Base-by-base conservation (phyloP, 768 basidiomycete genomes). In the Leccinum subtestaceum region DNA sequence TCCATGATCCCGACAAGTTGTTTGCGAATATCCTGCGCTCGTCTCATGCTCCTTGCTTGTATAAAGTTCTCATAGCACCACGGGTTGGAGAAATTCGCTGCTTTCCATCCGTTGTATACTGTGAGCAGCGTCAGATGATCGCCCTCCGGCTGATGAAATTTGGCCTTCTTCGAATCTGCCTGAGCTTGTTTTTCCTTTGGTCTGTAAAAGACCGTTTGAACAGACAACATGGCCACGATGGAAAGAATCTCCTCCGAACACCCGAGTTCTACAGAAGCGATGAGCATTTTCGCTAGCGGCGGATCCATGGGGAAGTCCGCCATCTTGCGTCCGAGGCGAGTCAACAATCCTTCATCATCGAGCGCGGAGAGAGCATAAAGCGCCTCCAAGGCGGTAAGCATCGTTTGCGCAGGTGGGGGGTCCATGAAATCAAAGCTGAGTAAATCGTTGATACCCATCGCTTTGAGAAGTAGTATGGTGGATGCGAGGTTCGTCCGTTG, bases 1-100 rank as follows among this genome's bases (percentile, higher is more conserved):
- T 99, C 97, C 97, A 99, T 98, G 72, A 99, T 98, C 60, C 97
- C 97, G 45, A 98, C 79, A 55, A 99, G 75, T 75, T 99, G 97
- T 71, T 99, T 99, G 59, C 97, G 80, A 10, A 99, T 94, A 80
- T 99, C 97, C 74, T 98, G 95, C 5, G 96, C 97, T 6, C 95
- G 82, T 58, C 93, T 83, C 94, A 99, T 95, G 65, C 93, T 97
- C 70, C 97, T 82, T 11, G 94, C 96, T 73, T 98, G 97, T 52
- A 98, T 97, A 69, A 95, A 99, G 74, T 98, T 98, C 76, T 98
- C 95, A 64, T 94, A 96, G 71, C 97, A 98, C 97, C 97, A 99
- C 5, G 96, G 95, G 72, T 97, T 96, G 34, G 93, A 94, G 71
- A 97, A 98, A 72, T 91, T 97, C 59, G 89, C 92, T 5, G 81